phyloP scores from a whole-genome alignment of 345 rosid species.

The Eucalyptus curtisii region DNA sequence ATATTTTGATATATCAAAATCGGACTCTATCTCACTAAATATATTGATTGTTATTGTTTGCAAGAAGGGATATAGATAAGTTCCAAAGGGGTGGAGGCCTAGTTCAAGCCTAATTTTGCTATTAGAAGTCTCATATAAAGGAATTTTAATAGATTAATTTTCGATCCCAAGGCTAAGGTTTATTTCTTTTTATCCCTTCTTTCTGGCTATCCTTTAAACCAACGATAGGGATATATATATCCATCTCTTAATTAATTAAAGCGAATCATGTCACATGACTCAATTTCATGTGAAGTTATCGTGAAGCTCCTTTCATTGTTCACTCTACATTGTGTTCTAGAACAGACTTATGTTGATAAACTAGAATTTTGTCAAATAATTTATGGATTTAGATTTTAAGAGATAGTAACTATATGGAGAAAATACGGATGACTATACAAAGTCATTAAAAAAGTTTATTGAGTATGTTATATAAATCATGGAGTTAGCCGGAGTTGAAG shows the following conservation, averaged over 20 bases:
- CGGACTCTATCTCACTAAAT: background rate
- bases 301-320: background rate
- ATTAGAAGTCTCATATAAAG: background rate
- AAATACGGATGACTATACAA: background rate
- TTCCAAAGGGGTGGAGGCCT: background rate
- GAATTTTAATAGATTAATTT: background rate
- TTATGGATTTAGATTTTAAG: background rate
- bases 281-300: background rate
- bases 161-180: background rate
- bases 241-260: background rate
- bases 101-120: background rate
- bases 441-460: background rate
- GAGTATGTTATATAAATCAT: background rate
- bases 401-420: background rate
- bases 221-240: accelerated
- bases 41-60: background rate
- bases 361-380: background rate
- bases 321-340: background rate
- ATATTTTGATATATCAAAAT: background rate
- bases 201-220: no score
- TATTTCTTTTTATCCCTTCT: background rate
- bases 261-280: background rate
- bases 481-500: background rate
- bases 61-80: no score
- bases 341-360: background rate